Base-by-base conservation (phyloP, 495 filamentous ascomycete genomes). In the Lasiosphaeria hispida region DNA sequence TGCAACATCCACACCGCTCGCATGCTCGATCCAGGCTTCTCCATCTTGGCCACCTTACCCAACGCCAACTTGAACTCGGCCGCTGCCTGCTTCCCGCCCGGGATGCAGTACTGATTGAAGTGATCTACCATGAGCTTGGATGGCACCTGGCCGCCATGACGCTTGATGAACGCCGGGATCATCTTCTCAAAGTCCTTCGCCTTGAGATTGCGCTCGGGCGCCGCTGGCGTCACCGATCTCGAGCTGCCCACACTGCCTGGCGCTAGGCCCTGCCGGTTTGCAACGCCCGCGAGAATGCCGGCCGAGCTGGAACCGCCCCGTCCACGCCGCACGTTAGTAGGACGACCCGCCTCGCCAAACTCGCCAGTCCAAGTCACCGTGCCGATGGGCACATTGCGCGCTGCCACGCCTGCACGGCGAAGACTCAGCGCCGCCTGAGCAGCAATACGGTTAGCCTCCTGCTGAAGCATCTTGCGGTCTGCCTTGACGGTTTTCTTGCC, bases 331-430 rank as follows among this genome's bases (percentile, higher is more conserved):
- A 67, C 62, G 30, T 73, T 74, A 10, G 48, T 45, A 2, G 81
- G 81, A 4, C 77, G 69, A 18, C 93, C 93, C 3, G 84, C 87
- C 35, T 85, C 76, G 7, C 94, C 94, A 42, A 87, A 81, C 55
- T 84, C 78, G 9, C 94, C 94, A 0, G 94, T 98, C 94, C 94
- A 98, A 1, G 94, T 97, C 11, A 93, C 88, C 0, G 88, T 88
- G 38, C 93, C 94, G 47, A 93, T 85, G 0, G 88, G 87, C 1
- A 91, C 77, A 3, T 75, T 80, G 17, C 83, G 80, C 2, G 91
- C 91, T 9, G 81, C 78, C 70, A 91, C 84, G 37, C 83, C 84
- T 19, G 91, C 87, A 44, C 83, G 83, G 33, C 85, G 84, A 3
- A 98, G 84, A 59, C 86, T 83, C 38, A 78, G 77, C 0, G 88